Base-by-base conservation (phyloP, 1,139 yeast species). In the Hanseniaspora gamundiae region DNA sequence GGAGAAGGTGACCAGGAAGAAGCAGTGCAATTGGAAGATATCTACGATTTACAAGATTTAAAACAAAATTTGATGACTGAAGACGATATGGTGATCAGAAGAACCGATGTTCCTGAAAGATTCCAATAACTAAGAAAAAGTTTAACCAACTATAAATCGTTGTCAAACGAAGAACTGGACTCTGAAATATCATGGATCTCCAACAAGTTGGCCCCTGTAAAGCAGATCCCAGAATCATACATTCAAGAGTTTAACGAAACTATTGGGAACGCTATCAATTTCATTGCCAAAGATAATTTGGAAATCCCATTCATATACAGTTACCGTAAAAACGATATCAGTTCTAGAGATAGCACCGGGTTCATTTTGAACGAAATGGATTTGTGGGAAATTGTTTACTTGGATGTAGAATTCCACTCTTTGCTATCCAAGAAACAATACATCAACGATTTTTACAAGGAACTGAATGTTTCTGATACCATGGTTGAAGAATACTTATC, bases 301-400 rank as follows among this genome's bases (percentile, higher is more conserved):
- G 99, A 91, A 59, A 95, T 91, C 3, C 97, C 98, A n/a, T 85
- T 87, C 58, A 87, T 91, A 48, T 88, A 95, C 85, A 81, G 88
- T 31, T 95, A 87, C 58, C 83, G 97, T 60, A 82, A 94, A 61
- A 97, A 91, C 62, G 87, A 83, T 59, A 65, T 61, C 42, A 59
- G 62, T 1, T 70, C 69, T 20, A 80, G 75, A 53, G 80, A 76
- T 45, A 70, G 69, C 27, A 68, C 66, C 41, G 74, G 74, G 8
- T 76, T 74, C 40, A 67, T 80, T 41, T 63, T 81, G 45, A 73
- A 69, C 45, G 95, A 86, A 64, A 91, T 85, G 61, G 96, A 88
- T 59, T 68, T 91, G 49, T 93, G 98, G 98, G 76, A 91, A 58
- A 80, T 88, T 50, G 81, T 86, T 10, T 80, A 77, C 51, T 71